A percentile compares a stretch with the other conserved stretches of the same genome.
Conservation (phyloP, 805 yeast genomes). For the Candida incommunis region DNA sequence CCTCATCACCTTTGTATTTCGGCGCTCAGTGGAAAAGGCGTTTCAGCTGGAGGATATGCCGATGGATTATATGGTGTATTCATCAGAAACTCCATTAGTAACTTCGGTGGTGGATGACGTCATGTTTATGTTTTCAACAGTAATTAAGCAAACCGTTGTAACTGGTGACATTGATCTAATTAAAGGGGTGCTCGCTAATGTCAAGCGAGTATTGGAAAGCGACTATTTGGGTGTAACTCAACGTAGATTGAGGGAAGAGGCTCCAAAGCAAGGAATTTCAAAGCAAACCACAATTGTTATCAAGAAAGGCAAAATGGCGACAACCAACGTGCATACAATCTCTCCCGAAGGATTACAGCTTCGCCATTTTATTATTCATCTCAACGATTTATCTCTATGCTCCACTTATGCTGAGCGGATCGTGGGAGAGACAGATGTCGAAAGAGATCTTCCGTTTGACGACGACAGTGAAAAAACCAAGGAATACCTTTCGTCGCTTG, state of each 20-base stretch:
- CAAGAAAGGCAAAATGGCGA: not conserved
- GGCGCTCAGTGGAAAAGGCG: slow-evolving; percentile 72
- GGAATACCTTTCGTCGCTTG: slow-evolving; percentile 12
- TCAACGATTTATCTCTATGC: slow-evolving; percentile 61
- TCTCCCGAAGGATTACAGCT: slow-evolving; percentile 31
- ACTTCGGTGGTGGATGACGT: slow-evolving; percentile 82
- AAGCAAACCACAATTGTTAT: not conserved
- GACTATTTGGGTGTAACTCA: slow-evolving; percentile 48
- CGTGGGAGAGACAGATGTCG: slow-evolving; percentile 26
- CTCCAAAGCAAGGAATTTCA: slow-evolving; percentile 22
- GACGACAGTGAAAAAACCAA: slow-evolving; percentile 11
- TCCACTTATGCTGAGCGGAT: slow-evolving; percentile 43
- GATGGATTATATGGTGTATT: slow-evolving; percentile 14
- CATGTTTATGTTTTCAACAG: slow-evolving; percentile 54
- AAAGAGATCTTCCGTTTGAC: slow-evolving; percentile 14
- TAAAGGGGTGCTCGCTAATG: slow-evolving; percentile 37
- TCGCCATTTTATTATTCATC: slow-evolving; percentile 43
- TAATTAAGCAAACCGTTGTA: slow-evolving; percentile 50
- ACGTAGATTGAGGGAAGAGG: slow-evolving; percentile 29
- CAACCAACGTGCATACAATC: not conserved
- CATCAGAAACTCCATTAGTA: slow-evolving; percentile 43
- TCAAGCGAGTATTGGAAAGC: slow-evolving; percentile 45
- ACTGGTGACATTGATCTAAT: slow-evolving; percentile 53
- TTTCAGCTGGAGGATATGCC: slow-evolving; percentile 70
- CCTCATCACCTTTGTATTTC: slow-evolving; percentile 50